These are phyloP conservation scores for Candida nanaspora DNA, from an alignment of 805 yeast species.

Conservation along the genomic window DNA sequence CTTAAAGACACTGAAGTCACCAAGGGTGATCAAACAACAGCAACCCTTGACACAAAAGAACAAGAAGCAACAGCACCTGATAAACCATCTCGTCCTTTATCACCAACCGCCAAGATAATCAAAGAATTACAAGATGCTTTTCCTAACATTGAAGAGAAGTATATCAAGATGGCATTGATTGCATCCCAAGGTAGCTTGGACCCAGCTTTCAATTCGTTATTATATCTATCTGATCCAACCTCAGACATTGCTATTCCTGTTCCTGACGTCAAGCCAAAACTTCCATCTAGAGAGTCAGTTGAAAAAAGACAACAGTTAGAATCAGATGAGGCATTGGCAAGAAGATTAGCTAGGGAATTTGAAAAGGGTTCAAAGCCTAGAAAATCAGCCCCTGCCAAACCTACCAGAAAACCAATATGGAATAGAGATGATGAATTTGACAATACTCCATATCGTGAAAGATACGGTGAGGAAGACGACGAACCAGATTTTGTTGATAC, in stretches of 20 bases:
- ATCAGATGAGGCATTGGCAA: constrained; percentile 74
- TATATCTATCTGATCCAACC: constrained; percentile 70
- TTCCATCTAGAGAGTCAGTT: constrained; percentile 25
- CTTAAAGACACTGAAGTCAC: background rate
- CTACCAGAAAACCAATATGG: constrained; percentile 21
- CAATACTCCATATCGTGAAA: constrained; percentile 3
- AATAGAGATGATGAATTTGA: constrained; percentile 9
- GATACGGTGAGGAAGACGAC: constrained; percentile 23
- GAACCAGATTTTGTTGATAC: constrained; percentile 50
- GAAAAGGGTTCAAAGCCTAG: constrained; percentile 19
- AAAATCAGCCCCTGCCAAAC: constrained; percentile 13
- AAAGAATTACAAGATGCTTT: constrained; percentile 76
- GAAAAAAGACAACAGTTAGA: constrained; percentile 22
- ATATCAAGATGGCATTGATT: constrained; percentile 70
- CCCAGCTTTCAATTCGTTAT: constrained; percentile 81
- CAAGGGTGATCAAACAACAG: background rate
- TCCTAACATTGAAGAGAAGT: constrained; percentile 66
- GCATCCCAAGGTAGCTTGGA: constrained; percentile 80
- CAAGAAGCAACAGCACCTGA: no score
- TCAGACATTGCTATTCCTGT: constrained; percentile 46
- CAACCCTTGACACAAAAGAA: no score
- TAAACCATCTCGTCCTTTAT: constrained; percentile 52
- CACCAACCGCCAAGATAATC: constrained; percentile 48
- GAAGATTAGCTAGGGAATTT: constrained; percentile 66
- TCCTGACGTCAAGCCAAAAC: constrained; percentile 24